Evolutionary conservation across 2,329 filamentous ascomycete species (phyloP), one percentile per base, ranked within the genome.

Genomic region (Penicillium sp.): DNA sequence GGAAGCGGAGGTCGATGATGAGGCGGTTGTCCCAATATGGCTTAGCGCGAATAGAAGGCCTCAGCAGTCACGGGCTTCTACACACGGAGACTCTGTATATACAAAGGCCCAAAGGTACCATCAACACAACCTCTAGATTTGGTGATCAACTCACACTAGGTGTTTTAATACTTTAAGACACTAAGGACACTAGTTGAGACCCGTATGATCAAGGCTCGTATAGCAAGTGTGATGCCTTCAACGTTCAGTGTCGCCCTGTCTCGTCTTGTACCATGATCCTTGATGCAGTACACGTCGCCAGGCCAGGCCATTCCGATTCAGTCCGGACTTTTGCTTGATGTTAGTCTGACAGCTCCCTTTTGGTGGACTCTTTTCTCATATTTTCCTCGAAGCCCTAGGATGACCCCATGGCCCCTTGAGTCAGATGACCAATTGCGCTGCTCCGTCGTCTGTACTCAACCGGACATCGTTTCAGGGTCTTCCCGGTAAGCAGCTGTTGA

Each of bases 31-130:
- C 70, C 61, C 4, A 49, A 65, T 57, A 7, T 10, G 63, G 70
- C 41, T 65, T 74, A 74, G 72, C 64, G 66, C 50, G 36, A 54
- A 56, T 31, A n/a, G 43, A 51, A 54, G 40, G 27, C 27, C 50
- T 35, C 52, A 41, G 24, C 56, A 66, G 68, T 74, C 72, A 74
- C 71, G 70, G 71, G 71, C 67, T 59, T 56, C 18, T 39, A 36
- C 31, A 14, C 10, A 31, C 22, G 22, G 0, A 22, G 22, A 22
- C 31, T 31, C 31, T 6, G 7, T 6, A 2, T 31, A 31, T 31
- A 31, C 9, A 10, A 44, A 52, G 18, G 50, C 14, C 14, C 10
- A 22, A 35, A 35, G 27, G n/a, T 27, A 46, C 43, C 24, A 11
- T 35, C n/a, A 19, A 16, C 14, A 10, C 24, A n/a, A 11, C n/a